Evolutionary conservation across 495 filamentous ascomycete species (phyloP), one percentile per base, ranked within the genome.

Genomic region (Echria macrotheca): DNA sequence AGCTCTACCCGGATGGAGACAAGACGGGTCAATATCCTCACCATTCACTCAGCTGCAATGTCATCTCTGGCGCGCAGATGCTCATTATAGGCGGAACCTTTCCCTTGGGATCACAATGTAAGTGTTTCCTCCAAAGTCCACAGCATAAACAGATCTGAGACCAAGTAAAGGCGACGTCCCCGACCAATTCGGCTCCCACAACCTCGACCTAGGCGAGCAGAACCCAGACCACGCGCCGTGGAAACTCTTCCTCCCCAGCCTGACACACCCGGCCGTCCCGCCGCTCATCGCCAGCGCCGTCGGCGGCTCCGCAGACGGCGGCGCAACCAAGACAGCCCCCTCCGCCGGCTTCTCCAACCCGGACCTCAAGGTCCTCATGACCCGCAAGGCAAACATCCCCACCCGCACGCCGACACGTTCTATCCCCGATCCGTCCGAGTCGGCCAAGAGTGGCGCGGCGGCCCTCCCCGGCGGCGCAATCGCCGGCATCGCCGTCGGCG

Each of bases 41-140:
- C 43, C 67, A 75, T 50, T 63, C 64, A 2, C 60, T 76, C n/a
- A 71, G 59, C 12, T 79, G 74, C 55, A 76, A 78, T 51, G 69
- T 79, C 9, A 64, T 80, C 28, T 60, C 68, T 18, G 46, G 59
- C 18, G 52, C 55, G 18, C 84, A 89, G 58, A 83, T 89, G 71
- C 64, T 89, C 6, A 74, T 87, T 10, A 75, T 87, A 19, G 84
- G 86, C n/a, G 85, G 85, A 0, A 84, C 60, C 69, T 85, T 47
- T 76, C 80, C 21, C 54, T 71, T 42, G 59, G 80, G 32, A 67
- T 70, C 81, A 49, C 83, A 87, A 22, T 88, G n/a, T n/a, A n/a
- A n/a, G n/a, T n/a, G n/a, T n/a, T n/a, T n/a, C n/a, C n/a, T n/a
- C n/a, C n/a, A n/a, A n/a, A n/a, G n/a, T n/a, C n/a, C n/a, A n/a